A percentile compares a stretch with the other conserved stretches of the same genome.
Evolutionary conservation across 169 alveolate species (phyloP).

Genomic region (Neospora caninum): DNA sequence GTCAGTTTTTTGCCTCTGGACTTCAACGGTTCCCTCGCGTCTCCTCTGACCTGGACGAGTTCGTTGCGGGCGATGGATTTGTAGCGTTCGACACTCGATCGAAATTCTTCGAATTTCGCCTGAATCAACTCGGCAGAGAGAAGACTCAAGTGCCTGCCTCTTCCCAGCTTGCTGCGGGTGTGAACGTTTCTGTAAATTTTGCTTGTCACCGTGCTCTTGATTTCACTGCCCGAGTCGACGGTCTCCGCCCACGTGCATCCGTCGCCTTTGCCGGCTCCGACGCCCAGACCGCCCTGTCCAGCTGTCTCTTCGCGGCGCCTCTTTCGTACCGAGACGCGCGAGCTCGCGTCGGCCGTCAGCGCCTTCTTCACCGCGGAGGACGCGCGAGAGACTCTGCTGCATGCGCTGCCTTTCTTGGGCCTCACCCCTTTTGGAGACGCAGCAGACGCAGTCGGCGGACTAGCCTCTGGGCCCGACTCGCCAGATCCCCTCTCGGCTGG

Average conservation of each 20-base stretch:
- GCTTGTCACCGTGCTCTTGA: slow-evolving; percentile 40
- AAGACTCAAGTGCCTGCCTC: slow-evolving; percentile 1
- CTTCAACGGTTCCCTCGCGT: neutral
- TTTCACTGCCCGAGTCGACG: slow-evolving; percentile 14
- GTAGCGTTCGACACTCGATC: neutral
- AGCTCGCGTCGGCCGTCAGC: neutral
- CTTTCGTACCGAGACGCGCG: neutral
- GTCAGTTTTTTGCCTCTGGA: neutral
- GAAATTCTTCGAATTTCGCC: neutral
- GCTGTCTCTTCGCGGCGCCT: neutral
- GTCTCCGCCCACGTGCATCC: neutral
- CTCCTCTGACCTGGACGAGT: neutral
- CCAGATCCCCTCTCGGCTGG: no score
- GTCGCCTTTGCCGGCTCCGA: slow-evolving; percentile 2
- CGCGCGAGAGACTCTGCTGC: neutral
- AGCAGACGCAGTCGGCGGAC: no score
- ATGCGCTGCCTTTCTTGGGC: no score
- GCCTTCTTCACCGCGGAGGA: neutral
- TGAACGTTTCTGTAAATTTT: neutral
- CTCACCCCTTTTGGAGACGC: no score
- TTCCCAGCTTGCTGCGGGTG: slow-evolving; percentile 9
- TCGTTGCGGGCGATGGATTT: slow-evolving; percentile 25
- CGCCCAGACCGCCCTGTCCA: neutral
- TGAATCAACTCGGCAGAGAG: neutral
- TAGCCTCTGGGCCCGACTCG: no score